phyloP scores from a whole-genome alignment of 768 basidiomycete genomes.

The Tremella fuciformis region DNA sequence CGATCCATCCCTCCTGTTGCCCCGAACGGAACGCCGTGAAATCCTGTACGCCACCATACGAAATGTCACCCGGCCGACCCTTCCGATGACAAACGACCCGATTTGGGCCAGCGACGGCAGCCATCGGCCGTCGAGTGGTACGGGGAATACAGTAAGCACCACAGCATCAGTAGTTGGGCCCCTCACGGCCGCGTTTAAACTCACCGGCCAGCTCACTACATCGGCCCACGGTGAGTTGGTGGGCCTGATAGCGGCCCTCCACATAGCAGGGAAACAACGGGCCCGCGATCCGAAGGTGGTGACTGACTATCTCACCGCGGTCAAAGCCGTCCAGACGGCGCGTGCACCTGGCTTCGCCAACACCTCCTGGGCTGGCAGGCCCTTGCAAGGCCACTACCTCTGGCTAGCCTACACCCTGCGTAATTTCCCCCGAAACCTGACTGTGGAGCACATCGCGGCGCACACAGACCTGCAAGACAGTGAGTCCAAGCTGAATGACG shows the following conservation, averaged over 20 bases:
- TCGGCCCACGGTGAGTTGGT: slow-evolving; percentile 19
- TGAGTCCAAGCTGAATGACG: slow-evolving; percentile 14
- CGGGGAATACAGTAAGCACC: not conserved
- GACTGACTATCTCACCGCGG: slow-evolving; percentile 12
- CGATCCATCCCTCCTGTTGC: too few relatives aligned
- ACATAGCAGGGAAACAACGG: not conserved
- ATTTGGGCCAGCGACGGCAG: slow-evolving; percentile 17
- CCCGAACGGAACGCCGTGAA: too few relatives aligned
- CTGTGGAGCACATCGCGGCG: slow-evolving; percentile 19
- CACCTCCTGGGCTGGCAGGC: too few relatives aligned
- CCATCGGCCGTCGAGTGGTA: not conserved
- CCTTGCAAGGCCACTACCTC: not conserved
- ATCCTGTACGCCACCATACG: too few relatives aligned
- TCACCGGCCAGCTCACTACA: slow-evolving; percentile 9
- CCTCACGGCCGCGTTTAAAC: not conserved
- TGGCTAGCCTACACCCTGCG: not conserved
- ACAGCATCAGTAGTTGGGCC: slow-evolving; percentile 19
- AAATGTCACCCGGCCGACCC: too few relatives aligned
- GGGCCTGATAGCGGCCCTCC: slow-evolving; percentile 4
- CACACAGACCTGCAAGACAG: slow-evolving; percentile 19
- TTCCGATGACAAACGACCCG: not conserved
- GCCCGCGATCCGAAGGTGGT: not conserved
- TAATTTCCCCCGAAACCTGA: not conserved
- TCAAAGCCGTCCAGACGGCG: not conserved
- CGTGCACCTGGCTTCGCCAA: not conserved